These are phyloP conservation scores for Leptodermis oblonga DNA, from an alignment of 257 asterid genomes.

Conservation along the genomic window DNA sequence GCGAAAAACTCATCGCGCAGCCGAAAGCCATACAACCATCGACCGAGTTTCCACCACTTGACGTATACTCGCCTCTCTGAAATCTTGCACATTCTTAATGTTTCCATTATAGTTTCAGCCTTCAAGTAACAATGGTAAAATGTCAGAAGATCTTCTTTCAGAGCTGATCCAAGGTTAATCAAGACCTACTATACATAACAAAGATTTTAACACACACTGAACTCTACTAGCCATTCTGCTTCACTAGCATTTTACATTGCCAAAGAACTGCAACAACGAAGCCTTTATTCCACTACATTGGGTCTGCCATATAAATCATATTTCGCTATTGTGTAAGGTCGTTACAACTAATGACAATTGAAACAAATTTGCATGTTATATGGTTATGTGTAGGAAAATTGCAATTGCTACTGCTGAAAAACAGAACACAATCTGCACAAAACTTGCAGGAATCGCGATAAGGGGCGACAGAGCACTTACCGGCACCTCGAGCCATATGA, in stretches of 20 bases:
- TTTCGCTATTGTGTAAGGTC: no score
- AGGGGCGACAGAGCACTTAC: constrained; percentile 29
- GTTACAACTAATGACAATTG: no score
- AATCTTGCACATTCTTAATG: constrained; percentile 36
- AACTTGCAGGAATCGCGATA: no score
- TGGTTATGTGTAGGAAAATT: no score
- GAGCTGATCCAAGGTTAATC: background rate
- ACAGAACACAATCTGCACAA: background rate
- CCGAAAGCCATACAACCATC: constrained; percentile 77
- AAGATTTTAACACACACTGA: background rate
- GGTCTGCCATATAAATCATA: no score
- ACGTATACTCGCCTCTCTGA: constrained; percentile 65
- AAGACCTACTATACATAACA: background rate
- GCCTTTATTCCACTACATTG: no score
- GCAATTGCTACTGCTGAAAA: background rate
- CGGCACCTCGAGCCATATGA: constrained; percentile 49
- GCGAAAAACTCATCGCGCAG: constrained; percentile 56
- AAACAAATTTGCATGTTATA: background rate
- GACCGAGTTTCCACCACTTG: constrained; percentile 88
- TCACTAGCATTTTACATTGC: background rate
- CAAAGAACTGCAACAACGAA: background rate
- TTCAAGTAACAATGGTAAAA: no score
- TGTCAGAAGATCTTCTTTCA: constrained; percentile 9
- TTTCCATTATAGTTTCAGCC: constrained; percentile 48
- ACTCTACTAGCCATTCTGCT: background rate